Percentiles rank a stretch among this genome's conserved stretches.
Conservation (phyloP, 2,329 filamentous ascomycete genomes). For the Hansfordia pulvinata region DNA sequence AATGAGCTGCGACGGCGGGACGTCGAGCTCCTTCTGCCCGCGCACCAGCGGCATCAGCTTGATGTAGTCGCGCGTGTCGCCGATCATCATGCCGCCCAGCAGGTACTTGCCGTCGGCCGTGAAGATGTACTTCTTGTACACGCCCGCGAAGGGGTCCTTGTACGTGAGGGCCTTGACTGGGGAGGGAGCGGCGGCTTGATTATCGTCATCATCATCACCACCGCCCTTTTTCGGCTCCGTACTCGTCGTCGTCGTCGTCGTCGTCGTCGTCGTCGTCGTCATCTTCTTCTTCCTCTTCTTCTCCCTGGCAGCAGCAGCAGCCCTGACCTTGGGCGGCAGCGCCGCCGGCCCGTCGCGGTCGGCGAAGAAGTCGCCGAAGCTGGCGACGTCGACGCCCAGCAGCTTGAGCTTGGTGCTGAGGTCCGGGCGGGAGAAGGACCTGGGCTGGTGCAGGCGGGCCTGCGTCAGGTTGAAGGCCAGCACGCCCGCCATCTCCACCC, state of each 20-base stretch:
- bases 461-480: constrained; percentile 84
- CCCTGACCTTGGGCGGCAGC: constrained; percentile 53
- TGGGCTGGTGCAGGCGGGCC: constrained; percentile 55
- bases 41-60: constrained; percentile 82
- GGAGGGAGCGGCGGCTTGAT: constrained; percentile 41
- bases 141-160: constrained; percentile 73
- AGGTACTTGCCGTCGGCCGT: constrained; percentile 81
- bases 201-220: constrained; percentile 36
- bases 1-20: constrained; percentile 72
- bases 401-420: constrained; percentile 87
- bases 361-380: constrained; percentile 88
- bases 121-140: constrained; percentile 93
- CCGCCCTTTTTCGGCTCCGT: constrained; percentile 22
- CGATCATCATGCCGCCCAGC: constrained; percentile 95
- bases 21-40: constrained; percentile 63
- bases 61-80: constrained; percentile 80
- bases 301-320: constrained; percentile 28
- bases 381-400: constrained; percentile 80
- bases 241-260: constrained; percentile 15
- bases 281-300: constrained; percentile 20
- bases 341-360: constrained; percentile 70
- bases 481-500: constrained; percentile 86
- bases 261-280: constrained; percentile 2
- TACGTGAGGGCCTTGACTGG: constrained; percentile 76
- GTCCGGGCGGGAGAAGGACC: constrained; percentile 68